phyloP scores from a whole-genome alignment of 768 basidiomycete genomes.

The Tephrocybe rancida region DNA sequence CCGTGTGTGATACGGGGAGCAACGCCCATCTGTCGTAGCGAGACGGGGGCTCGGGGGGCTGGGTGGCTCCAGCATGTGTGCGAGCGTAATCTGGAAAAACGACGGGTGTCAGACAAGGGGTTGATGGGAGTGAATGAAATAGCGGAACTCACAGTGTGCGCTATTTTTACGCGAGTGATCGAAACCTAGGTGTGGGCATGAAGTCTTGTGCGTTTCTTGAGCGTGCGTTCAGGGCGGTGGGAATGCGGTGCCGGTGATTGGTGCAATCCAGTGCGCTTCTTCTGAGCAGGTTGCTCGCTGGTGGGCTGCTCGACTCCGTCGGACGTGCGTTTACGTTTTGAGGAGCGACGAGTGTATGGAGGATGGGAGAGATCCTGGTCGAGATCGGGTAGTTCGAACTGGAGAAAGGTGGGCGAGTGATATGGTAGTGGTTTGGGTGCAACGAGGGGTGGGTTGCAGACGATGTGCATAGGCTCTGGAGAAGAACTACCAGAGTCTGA shows the following conservation, averaged over 20 bases:
- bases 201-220: constrained; percentile 16
- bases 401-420: constrained; percentile 69
- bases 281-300: constrained; percentile 16
- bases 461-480: constrained; percentile 44
- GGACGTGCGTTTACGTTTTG: constrained; percentile 54
- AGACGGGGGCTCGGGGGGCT: neutral
- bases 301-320: constrained; percentile 19
- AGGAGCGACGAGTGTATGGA: constrained; percentile 48
- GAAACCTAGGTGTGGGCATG: constrained; percentile 14
- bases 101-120: constrained; percentile 9
- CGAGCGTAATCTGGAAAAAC: neutral
- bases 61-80: neutral
- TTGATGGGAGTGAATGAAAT: constrained; percentile 3
- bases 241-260: constrained; percentile 6
- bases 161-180: neutral
- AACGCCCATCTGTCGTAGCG: neutral
- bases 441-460: constrained; percentile 69
- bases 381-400: constrained; percentile 66
- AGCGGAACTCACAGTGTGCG: constrained; percentile 3
- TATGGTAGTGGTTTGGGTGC: constrained; percentile 72
- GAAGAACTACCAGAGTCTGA: constrained; percentile 35
- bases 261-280: constrained; percentile 17
- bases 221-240: constrained; percentile 13
- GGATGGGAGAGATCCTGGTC: constrained; percentile 74
- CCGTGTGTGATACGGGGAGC: neutral